phyloP scores from a whole-genome alignment of 805 yeast genomes.

The Kazachstania africana region DNA sequence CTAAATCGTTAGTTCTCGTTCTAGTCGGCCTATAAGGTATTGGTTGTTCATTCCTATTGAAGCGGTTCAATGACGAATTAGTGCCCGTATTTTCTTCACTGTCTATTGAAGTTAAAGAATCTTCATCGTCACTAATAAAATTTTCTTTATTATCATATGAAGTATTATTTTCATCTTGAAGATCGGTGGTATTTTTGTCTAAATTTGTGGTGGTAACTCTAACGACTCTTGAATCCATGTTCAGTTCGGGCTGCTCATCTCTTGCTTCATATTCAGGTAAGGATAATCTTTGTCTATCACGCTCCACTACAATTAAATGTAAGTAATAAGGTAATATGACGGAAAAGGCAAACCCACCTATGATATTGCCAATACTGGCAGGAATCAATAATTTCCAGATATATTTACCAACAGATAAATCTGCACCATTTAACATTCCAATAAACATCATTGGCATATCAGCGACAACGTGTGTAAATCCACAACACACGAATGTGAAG shows the following conservation, averaged over 20 bases:
- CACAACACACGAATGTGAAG: conserved; percentile 67
- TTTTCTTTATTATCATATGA: not conserved
- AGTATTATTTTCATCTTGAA: conserved; percentile 3
- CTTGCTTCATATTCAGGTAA: conserved; percentile 59
- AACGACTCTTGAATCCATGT: conserved; percentile 69
- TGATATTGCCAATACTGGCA: conserved; percentile 59
- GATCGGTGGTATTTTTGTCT: conserved; percentile 3
- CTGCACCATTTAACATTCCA: conserved; percentile 58
- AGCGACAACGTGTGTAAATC: conserved; percentile 73
- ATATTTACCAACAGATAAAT: conserved; percentile 47
- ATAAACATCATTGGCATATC: conserved; percentile 63
- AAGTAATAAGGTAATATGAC: conserved; percentile 58
- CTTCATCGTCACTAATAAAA: not conserved
- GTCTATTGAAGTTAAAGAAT: not conserved
- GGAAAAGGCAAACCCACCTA: conserved; percentile 69
- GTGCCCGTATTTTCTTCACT: not conserved
- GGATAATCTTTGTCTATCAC: conserved; percentile 48
- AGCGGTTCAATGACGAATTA: not conserved
- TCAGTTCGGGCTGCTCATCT: conserved; percentile 73
- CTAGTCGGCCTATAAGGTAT: not conserved
- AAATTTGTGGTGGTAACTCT: conserved; percentile 28
- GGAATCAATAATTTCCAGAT: conserved; percentile 69
- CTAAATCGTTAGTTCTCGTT: not conserved
- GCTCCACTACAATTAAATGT: conserved; percentile 61
- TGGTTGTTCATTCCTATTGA: not conserved